These are phyloP conservation scores for Lodderomyces beijingensis DNA, from an alignment of 1,139 yeast genomes.

Conservation along the genomic window DNA sequence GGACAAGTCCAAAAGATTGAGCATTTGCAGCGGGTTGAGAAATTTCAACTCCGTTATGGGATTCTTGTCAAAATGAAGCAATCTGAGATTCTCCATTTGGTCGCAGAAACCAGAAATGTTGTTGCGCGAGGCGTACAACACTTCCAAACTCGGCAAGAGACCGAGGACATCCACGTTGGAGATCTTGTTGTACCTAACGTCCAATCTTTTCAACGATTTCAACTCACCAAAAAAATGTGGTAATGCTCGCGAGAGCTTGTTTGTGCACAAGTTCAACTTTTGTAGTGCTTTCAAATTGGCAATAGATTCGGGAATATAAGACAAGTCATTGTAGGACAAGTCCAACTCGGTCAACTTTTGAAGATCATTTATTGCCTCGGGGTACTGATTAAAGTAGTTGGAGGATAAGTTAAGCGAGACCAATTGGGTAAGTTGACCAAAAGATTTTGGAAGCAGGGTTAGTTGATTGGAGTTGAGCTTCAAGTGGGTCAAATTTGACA, in stretches of 20 bases:
- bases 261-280: slow-evolving; percentile 71
- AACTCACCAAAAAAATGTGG: slow-evolving; percentile 54
- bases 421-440: slow-evolving; percentile 54
- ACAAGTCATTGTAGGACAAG: slow-evolving; percentile 74
- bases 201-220: slow-evolving; percentile 63
- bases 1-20: slow-evolving; percentile 72
- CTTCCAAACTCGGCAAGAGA: slow-evolving; percentile 62
- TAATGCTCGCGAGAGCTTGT: slow-evolving; percentile 53
- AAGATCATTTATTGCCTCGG: slow-evolving; percentile 64
- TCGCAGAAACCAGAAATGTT: slow-evolving; percentile 68
- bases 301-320: slow-evolving; percentile 57
- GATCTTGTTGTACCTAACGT: slow-evolving; percentile 71
- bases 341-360: slow-evolving; percentile 64
- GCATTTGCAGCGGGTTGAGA: slow-evolving; percentile 49
- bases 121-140: slow-evolving; percentile 73
- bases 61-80: slow-evolving; percentile 52
- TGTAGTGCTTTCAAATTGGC: slow-evolving; percentile 56
- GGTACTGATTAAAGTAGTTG: slow-evolving; percentile 66
- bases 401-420: slow-evolving; percentile 71
- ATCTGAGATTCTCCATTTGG: slow-evolving; percentile 52
- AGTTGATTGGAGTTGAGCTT: slow-evolving; percentile 73
- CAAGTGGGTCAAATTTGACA: slow-evolving; percentile 51
- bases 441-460: slow-evolving; percentile 56
- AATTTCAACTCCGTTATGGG: slow-evolving; percentile 77
- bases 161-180: slow-evolving; percentile 62